Evolutionary conservation across 139 green algal species (phyloP), one percentile per base, ranked within the genome.

Genomic region (Chlamydomonas schloesseri): DNA sequence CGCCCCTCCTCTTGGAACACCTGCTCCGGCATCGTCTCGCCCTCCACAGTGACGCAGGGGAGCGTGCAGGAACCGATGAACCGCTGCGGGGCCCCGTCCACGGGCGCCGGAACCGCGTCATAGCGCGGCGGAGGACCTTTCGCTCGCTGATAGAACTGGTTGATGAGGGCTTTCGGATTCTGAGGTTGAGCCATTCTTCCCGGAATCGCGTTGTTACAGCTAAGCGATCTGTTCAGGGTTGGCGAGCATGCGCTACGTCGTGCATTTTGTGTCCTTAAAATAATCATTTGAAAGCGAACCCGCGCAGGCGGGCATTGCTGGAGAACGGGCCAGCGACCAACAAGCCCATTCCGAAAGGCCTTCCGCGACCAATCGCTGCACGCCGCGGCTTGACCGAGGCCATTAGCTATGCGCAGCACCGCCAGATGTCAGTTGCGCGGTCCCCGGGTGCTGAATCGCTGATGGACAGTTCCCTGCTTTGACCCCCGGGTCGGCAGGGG

Each of bases 21-120:
- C 67, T 76, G 65, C 33, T 85, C 47, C 4, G 31, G 5, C 0
- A 76, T 23, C 0, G 47, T 46, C 42, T 77, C 67, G n/a, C 79
- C 79, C n/a, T 76, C 79, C 3, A 69, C 46, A 8, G 65, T 69
- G 4, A 76, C 67, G 2, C 65, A 8, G 5, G 79, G 79, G 24
- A 85, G n/a, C 1, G 79, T 85, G 0, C 77, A 24, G 46, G 79
- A 77, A 67, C 79, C 77, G 0, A 85, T 11, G 79, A 77, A 85
- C 23, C 79, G 79, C 21, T 5, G 62, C 8, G 28, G 6, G 14
- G 57, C 21, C 5, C 50, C 46, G 6, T 85, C 79, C 47, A 53
- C 17, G 18, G 78, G 78, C 46, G 64, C 17, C 9, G 47, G 33
- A 29, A 55, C 37, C 0, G 33, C 5, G 8, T 67, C 64, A 20